A percentile compares a stretch with the other conserved stretches of the same genome.
phyloP scores from a whole-genome alignment of 306 rosid species.

The Dicorynia guianensis region DNA sequence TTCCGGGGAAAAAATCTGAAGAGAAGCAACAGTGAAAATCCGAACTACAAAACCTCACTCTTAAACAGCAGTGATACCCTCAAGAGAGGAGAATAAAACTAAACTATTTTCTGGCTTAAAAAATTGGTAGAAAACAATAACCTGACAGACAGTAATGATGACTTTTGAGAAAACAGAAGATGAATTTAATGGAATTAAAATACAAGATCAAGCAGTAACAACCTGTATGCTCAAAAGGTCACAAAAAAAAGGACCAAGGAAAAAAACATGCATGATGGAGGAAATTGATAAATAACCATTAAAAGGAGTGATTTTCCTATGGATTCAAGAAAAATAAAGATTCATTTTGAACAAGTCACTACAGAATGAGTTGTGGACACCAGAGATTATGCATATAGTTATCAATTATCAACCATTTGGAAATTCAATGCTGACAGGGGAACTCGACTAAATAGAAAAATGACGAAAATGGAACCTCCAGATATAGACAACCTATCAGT shows the following conservation, averaged over 20 bases:
- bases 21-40: no score
- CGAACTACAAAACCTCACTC: no score
- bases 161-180: neutral
- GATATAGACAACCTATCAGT: neutral
- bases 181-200: neutral
- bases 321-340: constrained; percentile 1
- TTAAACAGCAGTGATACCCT: no score
- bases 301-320: neutral
- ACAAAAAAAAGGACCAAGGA: neutral
- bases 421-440: neutral
- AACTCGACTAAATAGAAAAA: neutral
- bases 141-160: neutral
- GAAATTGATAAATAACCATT: neutral
- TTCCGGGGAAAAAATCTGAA: no score
- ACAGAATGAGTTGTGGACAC: neutral
- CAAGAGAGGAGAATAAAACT: neutral
- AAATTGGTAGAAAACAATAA: neutral
- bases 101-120: neutral
- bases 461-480: neutral
- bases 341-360: neutral
- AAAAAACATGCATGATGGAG: neutral
- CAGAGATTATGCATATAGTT: neutral
- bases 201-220: neutral
- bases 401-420: neutral
- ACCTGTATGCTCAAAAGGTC: neutral